Evolutionary conservation across 805 yeast species (phyloP).

Genomic region (Candida namnaoensis): DNA sequence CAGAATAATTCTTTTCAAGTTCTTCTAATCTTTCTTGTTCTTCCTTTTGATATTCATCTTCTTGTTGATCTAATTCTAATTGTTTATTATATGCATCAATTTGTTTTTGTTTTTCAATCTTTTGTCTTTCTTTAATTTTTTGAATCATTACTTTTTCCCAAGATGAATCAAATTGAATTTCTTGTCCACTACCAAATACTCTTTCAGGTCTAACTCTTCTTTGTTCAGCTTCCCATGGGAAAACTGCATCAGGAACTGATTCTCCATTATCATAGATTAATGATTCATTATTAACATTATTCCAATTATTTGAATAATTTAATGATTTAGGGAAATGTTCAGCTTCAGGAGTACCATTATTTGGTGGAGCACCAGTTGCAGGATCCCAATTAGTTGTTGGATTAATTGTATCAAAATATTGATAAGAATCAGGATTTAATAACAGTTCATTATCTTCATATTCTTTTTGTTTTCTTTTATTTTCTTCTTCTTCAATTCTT

Average conservation of each 20-base stretch:
- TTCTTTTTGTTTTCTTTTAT: background rate
- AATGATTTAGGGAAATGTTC: conserved; percentile 12
- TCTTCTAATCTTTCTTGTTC: conserved; percentile 12
- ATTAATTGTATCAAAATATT: conserved; percentile 10
- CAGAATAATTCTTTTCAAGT: conserved; percentile 9
- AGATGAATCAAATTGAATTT: conserved; percentile 4
- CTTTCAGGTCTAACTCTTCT: conserved; percentile 9
- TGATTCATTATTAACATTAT: conserved; percentile 1
- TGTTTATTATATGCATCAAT: background rate
- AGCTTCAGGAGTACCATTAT: conserved; percentile 18
- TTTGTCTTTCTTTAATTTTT: conserved; percentile 9
- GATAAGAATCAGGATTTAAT: conserved; percentile 14
- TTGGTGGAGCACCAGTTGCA: conserved; percentile 33
- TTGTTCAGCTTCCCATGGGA: conserved; percentile 21
- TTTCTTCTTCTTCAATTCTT: background rate
- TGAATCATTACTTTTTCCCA: conserved; percentile 15
- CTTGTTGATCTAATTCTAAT: conserved; percentile 3
- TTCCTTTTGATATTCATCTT: conserved; percentile 7
- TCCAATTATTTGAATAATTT: conserved; percentile 12
- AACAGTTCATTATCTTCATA: conserved; percentile 4
- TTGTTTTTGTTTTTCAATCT: conserved; percentile 1
- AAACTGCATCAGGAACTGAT: conserved; percentile 14
- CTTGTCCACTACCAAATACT: conserved; percentile 9
- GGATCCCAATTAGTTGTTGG: conserved; percentile 32
- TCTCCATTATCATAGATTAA: background rate